Percentiles rank a stretch among this genome's conserved stretches.
These are phyloP conservation scores for Alternaria sp. DNA, from an alignment of 2,329 filamentous ascomycete species.

Conservation along the genomic window DNA sequence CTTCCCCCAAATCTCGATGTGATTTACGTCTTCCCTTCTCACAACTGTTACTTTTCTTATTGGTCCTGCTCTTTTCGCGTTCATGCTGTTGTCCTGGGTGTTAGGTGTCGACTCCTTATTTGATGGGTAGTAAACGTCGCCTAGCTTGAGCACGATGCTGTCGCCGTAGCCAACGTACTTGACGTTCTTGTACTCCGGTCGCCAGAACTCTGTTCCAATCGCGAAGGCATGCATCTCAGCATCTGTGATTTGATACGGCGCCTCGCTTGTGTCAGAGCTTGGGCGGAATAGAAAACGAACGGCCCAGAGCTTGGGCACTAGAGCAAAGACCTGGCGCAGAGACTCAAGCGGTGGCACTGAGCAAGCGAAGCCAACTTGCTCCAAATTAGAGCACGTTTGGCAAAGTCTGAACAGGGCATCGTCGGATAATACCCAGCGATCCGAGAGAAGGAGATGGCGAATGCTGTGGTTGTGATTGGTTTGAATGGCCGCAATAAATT, in stretches of 20 bases:
- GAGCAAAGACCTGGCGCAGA: conserved; percentile 44
- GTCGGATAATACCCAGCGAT: conserved; percentile 61
- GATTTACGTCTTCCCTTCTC: conserved; percentile 45
- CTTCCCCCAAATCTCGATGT: conserved; percentile 55
- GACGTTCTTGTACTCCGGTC: conserved; percentile 42
- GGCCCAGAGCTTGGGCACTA: conserved; percentile 49
- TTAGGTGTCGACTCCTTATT: conserved; percentile 14
- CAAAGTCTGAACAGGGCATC: conserved; percentile 59
- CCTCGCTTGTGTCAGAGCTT: conserved; percentile 33
- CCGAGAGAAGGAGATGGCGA: conserved; percentile 62
- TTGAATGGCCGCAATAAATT: conserved; percentile 60
- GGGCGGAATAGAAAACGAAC: conserved; percentile 49
- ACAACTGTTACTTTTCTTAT: conserved; percentile 41
- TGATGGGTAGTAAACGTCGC: conserved; percentile 35
- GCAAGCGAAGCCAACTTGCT: conserved; percentile 63
- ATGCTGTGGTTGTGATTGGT: conserved; percentile 60
- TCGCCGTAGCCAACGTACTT: conserved; percentile 51
- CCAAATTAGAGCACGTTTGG: conserved; percentile 62
- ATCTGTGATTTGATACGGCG: conserved; percentile 29
- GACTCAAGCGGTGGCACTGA: conserved; percentile 59
- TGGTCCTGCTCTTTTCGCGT: conserved; percentile 35
- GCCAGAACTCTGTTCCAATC: conserved; percentile 42
- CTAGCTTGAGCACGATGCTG: conserved; percentile 45
- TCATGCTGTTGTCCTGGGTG: conserved; percentile 32
- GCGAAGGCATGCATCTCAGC: conserved; percentile 42